Evolutionary conservation across 2,329 filamentous ascomycete species (phyloP), one percentile per base, ranked within the genome.

Genomic region (Orbilia brochopaga): DNA sequence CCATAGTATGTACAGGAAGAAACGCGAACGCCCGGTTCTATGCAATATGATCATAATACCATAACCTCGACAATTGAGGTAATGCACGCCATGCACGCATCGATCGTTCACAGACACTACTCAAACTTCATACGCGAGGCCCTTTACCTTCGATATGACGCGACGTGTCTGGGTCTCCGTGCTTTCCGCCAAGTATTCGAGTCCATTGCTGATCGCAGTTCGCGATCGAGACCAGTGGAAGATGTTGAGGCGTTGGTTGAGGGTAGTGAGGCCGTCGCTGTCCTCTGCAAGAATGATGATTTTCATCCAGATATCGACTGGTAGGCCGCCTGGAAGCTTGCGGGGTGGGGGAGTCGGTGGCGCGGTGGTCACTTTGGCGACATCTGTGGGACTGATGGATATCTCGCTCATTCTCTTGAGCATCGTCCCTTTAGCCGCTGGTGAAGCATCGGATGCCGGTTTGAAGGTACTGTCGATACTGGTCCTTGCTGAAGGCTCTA

Each of bases 51-150:
- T n/a, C n/a, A n/a, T n/a, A n/a, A n/a, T n/a, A n/a, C n/a, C n/a
- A n/a, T n/a, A n/a, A n/a, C n/a, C n/a, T n/a, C n/a, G n/a, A n/a
- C n/a, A n/a, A n/a, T n/a, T n/a, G n/a, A n/a, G n/a, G n/a, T n/a
- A n/a, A n/a, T n/a, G n/a, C n/a, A n/a, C n/a, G n/a, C n/a, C n/a
- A 27, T 32, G 27, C 8, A 32, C 27, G 27, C 27, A 32, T 32
- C 27, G 8, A 32, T 32, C 27, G 3, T 27, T 51, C 46, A 3
- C 21, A n/a, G 6, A 15, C 17, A 23, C 15, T 21, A 27, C 4
- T 73, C 69, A 67, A 21, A 73, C 51, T 67, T 73, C 69, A 61
- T 67, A 73, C 30, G 53, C 42, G 11, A 73, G 69, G 57, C 69
- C 69, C 56, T 73, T 67, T 40, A 73, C 69, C 58, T 63, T 66